Base-by-base conservation (phyloP, 2,329 filamentous ascomycete genomes). In the Pseudogymnoascus verrucosus region DNA sequence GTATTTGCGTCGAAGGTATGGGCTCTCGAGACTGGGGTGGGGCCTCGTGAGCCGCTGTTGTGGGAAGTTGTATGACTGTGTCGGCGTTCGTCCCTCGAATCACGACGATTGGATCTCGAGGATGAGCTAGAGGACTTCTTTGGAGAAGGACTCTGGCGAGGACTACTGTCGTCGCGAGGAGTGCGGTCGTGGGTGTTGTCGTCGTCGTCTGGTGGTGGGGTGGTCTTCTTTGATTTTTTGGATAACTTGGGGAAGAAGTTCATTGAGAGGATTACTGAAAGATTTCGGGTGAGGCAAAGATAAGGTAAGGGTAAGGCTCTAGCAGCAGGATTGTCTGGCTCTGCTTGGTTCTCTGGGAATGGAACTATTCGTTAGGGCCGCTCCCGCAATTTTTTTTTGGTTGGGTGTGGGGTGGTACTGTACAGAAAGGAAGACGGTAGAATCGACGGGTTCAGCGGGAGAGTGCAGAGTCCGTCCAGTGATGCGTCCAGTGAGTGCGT, bases 1-100 rank as follows among this genome's bases (percentile, higher is more conserved):
- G 86, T 89, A 74, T 93, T 84, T 67, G 81, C 81, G 73, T 90
- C 87, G 72, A 80, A 76, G 70, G 77, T 78, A 67, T 82, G 79
- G 63, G 61, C 61, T 7, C 61, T 63, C 67, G 69, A 23, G 68
- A 64, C 68, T 66, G 40, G 66, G 65, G 39, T 66, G 65, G 42
- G 70, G 64, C 67, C 70, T 71, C 39, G 65, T 62, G 66, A 68
- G 64, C 71, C 71, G 65, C 67, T 72, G 67, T 63, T 71, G 65
- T 67, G 69, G 57, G 69, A 65, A 65, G 71, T 72, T 51, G 69
- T 31, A 69, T 64, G 68, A 67, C 61, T 69, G 34, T 62, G 61
- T 26, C 61, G 42, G 14, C 36, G 36, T 47, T 63, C 44, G 61
- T 57, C 61, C 61, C 62, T 39, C 28, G 66, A 47, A 66, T 69